Evolutionary conservation across 169 alveolate genomes (phyloP).

Genomic region (Eimeria acervulina): DNA sequence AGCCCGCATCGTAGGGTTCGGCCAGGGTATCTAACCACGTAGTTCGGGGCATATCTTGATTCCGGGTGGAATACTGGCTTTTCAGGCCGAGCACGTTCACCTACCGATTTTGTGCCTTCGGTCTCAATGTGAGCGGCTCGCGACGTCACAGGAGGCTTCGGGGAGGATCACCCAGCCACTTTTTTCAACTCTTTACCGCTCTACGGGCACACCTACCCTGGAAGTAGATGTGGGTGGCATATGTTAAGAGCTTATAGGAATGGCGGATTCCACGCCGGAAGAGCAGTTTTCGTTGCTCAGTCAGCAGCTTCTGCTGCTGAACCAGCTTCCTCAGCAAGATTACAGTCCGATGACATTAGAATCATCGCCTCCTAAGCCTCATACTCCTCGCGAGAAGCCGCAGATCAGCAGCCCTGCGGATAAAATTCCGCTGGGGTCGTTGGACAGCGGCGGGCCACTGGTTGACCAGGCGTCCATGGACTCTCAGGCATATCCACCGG

Average conservation of each 20-base stretch:
- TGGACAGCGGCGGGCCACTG: not conserved
- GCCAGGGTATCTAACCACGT: not conserved
- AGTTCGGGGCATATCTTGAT: not conserved
- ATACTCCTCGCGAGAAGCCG: not conserved
- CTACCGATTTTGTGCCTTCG: not conserved
- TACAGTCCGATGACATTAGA: not conserved
- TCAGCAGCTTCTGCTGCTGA: constrained; percentile 72
- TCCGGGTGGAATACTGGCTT: not conserved
- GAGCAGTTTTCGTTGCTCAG: constrained; percentile 56
- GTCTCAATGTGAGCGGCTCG: not conserved
- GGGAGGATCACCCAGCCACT: not conserved
- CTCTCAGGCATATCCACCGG: not conserved
- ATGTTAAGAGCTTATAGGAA: not conserved
- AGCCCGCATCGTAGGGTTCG: constrained; percentile 1
- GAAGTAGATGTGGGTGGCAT: constrained; percentile 5
- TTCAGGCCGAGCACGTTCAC: not conserved
- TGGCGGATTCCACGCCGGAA: constrained; percentile 73
- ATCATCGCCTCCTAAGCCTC: not conserved
- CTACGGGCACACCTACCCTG: not conserved
- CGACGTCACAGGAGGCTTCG: not conserved
- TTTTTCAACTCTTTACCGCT: not conserved
- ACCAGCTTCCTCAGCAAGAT: constrained; percentile 42
- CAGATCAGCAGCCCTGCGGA: not conserved
- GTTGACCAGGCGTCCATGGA: not conserved
- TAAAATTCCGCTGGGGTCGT: not conserved